A percentile compares a stretch with the other conserved stretches of the same genome.
Evolutionary conservation across 129 eudicot genomes (phyloP).

Genomic region (Artemisia tridentata): DNA sequence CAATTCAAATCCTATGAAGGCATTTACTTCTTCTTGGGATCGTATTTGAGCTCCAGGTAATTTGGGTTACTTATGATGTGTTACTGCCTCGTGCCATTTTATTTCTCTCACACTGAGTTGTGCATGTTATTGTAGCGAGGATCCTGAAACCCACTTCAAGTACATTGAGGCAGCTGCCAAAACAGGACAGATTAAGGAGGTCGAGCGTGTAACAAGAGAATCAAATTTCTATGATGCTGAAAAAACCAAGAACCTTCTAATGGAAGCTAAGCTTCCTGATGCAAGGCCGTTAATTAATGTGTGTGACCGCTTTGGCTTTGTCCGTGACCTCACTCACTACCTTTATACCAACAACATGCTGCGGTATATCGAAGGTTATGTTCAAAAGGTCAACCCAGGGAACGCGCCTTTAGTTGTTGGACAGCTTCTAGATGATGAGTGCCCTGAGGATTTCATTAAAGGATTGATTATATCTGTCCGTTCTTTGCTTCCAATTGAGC

Average conservation of each 20-base stretch:
- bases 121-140: background rate
- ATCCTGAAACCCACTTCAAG: background rate
- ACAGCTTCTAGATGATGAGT: conserved; percentile 90
- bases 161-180: background rate
- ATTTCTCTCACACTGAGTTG: too few species aligned
- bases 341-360: background rate
- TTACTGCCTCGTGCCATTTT: background rate
- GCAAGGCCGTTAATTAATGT: background rate
- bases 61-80: background rate
- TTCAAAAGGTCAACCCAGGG: conserved; percentile 76
- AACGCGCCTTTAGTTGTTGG: conserved; percentile 98
- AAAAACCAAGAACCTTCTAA: background rate
- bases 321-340: background rate
- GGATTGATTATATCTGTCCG: conserved; percentile 90
- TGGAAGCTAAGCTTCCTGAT: background rate
- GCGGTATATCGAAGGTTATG: background rate
- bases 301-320: conserved; percentile 1
- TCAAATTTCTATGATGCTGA: background rate
- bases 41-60: conserved; percentile 22
- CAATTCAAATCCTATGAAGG: conserved; percentile 18
- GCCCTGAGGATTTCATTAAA: conserved; percentile 96
- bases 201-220: background rate
- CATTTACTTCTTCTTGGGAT: conserved; percentile 13
- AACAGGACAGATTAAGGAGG: conserved; percentile 1
- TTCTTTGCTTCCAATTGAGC: conserved; percentile 94